Evolutionary conservation across 768 basidiomycete genomes (phyloP).

Genomic region (Boletus vinaceobasis): DNA sequence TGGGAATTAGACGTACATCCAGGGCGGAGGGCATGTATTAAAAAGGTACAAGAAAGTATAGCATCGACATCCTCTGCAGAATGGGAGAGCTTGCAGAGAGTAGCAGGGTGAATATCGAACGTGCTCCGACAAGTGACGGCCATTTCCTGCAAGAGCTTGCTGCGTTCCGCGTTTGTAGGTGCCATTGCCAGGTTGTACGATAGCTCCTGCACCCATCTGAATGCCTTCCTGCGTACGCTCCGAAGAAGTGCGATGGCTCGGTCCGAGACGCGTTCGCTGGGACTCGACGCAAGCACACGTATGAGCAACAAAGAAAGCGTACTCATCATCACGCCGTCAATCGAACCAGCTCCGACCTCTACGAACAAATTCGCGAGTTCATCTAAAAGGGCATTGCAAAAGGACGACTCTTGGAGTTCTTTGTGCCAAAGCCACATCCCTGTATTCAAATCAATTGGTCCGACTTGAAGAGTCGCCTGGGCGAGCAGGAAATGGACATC

Average conservation of each 20-base stretch:
- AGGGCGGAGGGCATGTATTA: conserved; percentile 17
- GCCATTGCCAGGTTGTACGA: neutral
- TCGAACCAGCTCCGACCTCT: conserved; percentile 7
- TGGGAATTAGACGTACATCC: neutral
- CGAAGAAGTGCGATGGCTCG: neutral
- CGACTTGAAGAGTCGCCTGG: no score
- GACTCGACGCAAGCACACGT: neutral
- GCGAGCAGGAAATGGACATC: no score
- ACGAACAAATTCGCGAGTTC: neutral
- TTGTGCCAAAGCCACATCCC: neutral
- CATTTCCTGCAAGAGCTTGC: neutral
- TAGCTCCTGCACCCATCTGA: neutral
- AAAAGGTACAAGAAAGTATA: conserved; percentile 23
- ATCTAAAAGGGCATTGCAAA: neutral
- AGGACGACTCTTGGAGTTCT: neutral
- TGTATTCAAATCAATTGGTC: neutral
- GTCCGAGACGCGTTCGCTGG: neutral
- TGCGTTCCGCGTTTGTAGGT: neutral
- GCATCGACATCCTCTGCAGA: conserved; percentile 13
- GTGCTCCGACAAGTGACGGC: neutral
- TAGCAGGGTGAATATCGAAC: neutral
- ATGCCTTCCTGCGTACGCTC: neutral
- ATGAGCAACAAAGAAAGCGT: conserved; percentile 18
- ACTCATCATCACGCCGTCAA: conserved; percentile 23
- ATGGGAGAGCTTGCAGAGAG: conserved; percentile 1